These are phyloP conservation scores for Scedosporium boydii DNA, from an alignment of 2,329 filamentous ascomycete genomes.

Conservation along the genomic window DNA sequence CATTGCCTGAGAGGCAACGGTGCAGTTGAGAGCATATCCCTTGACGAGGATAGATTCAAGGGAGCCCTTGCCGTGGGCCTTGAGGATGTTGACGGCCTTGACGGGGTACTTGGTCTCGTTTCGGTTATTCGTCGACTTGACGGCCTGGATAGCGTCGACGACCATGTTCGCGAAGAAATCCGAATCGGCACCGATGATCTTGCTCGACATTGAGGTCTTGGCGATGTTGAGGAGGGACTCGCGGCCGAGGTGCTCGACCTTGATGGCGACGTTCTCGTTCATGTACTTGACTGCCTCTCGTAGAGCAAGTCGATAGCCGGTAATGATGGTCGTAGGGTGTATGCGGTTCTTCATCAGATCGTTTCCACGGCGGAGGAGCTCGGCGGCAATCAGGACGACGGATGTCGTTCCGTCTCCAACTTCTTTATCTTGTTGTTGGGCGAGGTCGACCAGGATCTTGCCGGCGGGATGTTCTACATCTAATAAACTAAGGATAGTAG, in stretches of 20 bases:
- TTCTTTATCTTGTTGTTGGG: slow-evolving; percentile 98
- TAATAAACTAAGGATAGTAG: slow-evolving; percentile 87
- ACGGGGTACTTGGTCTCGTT: slow-evolving; percentile 94
- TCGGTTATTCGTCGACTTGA: slow-evolving; percentile 86
- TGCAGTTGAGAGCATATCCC: slow-evolving; percentile 97
- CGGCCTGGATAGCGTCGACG: slow-evolving; percentile 89
- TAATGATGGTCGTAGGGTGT: slow-evolving; percentile 98
- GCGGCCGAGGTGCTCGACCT: slow-evolving; percentile 82
- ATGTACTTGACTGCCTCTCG: slow-evolving; percentile 97
- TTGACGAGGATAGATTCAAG: slow-evolving; percentile 85
- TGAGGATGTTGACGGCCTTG: slow-evolving; percentile 97
- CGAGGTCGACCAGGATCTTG: slow-evolving; percentile 95
- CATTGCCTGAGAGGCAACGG: slow-evolving; percentile 97
- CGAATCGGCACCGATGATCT: slow-evolving; percentile 92
- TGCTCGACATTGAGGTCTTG: slow-evolving; percentile 98
- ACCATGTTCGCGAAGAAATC: slow-evolving; percentile 98
- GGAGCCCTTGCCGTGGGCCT: slow-evolving; percentile 91
- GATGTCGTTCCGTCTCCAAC: slow-evolving; percentile 98
- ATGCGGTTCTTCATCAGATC: slow-evolving; percentile 99
- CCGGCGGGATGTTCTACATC: slow-evolving; percentile 97
- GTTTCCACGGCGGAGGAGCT: slow-evolving; percentile 87
- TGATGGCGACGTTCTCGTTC: slow-evolving; percentile 95
- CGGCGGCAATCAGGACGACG: slow-evolving; percentile 92
- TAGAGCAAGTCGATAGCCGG: slow-evolving; percentile 89
- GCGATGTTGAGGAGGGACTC: slow-evolving; percentile 92